Evolutionary conservation across 495 filamentous ascomycete genomes (phyloP), one percentile per base, ranked within the genome.

Genomic region (Neurospora sp.): DNA sequence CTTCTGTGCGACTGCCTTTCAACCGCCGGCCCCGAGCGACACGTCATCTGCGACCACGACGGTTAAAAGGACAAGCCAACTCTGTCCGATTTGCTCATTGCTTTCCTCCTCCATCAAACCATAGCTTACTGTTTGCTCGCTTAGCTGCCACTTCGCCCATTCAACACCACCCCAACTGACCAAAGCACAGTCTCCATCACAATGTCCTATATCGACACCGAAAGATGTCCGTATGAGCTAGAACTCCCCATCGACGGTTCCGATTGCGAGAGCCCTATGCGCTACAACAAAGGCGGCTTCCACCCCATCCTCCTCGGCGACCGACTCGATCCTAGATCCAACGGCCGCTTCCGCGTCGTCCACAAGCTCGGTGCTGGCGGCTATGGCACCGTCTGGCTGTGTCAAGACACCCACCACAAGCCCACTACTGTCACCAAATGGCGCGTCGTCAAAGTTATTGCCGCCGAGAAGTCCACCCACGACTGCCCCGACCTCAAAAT

Each of bases 311-410:
- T 69, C n/a, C 41, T 73, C 12, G 61, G 61, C 16, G 61, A 73
- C 38, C 59, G 71, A 18, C n/a, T 73, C 39, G 59, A 39, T 3
- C 31, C 35, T 1, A 1, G 7, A 0, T 61, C 53, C 5, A 40
- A 69, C 31, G 53, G 73, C 0, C 73, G 78, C 44, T 88, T 86
- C 71, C 72, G 70, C 9, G 81, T 86, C 73, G 78, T 81, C 9
- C 82, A 87, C 75, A 88, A 87, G 68, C 77, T 87, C 16, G 86
- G 84, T 0, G 84, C 78, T 68, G 84, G 85, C 10, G 81, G 81
- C 31, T 86, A 81, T 73, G 84, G 82, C 11, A 88, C 82, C 5
- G 80, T 85, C 73, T 89, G 84, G 85, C 80, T 88, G 70, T 84
- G 83, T 42, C 77, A 73, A 3, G 84, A 88, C 46, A 4, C 75